These are phyloP conservation scores for Mesostigma viride DNA, from an alignment of 139 green algal species.

Conservation along the genomic window DNA sequence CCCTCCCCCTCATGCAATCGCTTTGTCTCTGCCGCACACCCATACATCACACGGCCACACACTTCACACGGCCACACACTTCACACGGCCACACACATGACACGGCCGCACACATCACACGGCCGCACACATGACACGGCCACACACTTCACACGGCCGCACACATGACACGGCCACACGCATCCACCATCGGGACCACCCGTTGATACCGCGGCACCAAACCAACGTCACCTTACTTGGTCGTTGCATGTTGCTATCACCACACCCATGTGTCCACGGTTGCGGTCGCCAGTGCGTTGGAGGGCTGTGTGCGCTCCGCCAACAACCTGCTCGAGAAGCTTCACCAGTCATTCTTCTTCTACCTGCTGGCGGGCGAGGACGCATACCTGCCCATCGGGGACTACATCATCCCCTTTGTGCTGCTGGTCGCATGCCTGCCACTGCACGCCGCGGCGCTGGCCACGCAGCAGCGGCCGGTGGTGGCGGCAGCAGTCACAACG, in stretches of 20 bases:
- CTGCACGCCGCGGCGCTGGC: background rate
- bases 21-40: too few relatives aligned
- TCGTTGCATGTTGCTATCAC: background rate
- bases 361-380: background rate
- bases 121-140: too few relatives aligned
- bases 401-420: constrained; percentile 20
- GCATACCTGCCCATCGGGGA: constrained; percentile 15
- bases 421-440: constrained; percentile 1
- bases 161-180: too few relatives aligned
- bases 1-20: too few relatives aligned
- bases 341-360: constrained; percentile 28
- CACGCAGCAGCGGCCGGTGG: too few relatives aligned
- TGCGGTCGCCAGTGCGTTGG: constrained; percentile 3
- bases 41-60: too few relatives aligned
- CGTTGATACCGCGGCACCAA: background rate
- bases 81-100: too few relatives aligned
- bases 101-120: too few relatives aligned
- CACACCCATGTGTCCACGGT: background rate
- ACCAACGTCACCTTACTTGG: background rate
- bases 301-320: constrained; percentile 10
- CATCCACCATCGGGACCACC: too few relatives aligned
- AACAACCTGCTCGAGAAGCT: constrained; percentile 28
- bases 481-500: too few relatives aligned
- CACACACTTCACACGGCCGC: too few relatives aligned
- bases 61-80: too few relatives aligned